Conservation (phyloP, 768 basidiomycete species). For the Hericium coralloides region DNA sequence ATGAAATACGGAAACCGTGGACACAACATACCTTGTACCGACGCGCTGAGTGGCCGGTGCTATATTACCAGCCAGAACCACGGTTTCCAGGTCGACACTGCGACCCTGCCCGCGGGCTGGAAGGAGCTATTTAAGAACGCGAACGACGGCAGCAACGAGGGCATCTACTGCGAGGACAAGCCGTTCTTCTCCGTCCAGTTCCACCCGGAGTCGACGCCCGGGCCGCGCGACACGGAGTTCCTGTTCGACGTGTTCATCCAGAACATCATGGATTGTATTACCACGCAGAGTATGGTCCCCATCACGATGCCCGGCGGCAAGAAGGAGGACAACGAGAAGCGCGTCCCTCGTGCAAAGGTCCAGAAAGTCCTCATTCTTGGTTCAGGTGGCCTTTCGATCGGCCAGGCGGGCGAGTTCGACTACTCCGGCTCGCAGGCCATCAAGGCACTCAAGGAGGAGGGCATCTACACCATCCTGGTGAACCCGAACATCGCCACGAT, state of each 20-base stretch:
- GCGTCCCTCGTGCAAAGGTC: constrained; percentile 64
- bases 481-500: constrained; percentile 99
- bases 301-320: constrained; percentile 72
- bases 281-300: constrained; percentile 42
- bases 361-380: constrained; percentile 95
- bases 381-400: constrained; percentile 95
- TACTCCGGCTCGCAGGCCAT: constrained; percentile 99
- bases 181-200: constrained; percentile 99
- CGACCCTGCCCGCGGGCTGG: constrained; percentile 77
- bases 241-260: constrained; percentile 96
- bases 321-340: constrained; percentile 74
- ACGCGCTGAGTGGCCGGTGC: constrained; percentile 87
- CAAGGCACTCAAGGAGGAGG: constrained; percentile 98
- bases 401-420: constrained; percentile 99
- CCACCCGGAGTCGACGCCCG: constrained; percentile 95
- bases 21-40: constrained; percentile 97
- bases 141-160: constrained; percentile 96
- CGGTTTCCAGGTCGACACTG: constrained; percentile 88
- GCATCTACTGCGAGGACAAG: constrained; percentile 86
- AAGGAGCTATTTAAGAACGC: constrained; percentile 93
- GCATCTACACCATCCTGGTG: constrained; percentile 97
- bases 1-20: constrained; percentile 99
- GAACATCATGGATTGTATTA: constrained; percentile 68
- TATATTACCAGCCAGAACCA: constrained; percentile 99
- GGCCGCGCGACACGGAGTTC: constrained; percentile 97